Evolutionary conservation across 495 filamentous ascomycete species (phyloP), one percentile per base, ranked within the genome.

Genomic region (Astrocystis sublimbata): DNA sequence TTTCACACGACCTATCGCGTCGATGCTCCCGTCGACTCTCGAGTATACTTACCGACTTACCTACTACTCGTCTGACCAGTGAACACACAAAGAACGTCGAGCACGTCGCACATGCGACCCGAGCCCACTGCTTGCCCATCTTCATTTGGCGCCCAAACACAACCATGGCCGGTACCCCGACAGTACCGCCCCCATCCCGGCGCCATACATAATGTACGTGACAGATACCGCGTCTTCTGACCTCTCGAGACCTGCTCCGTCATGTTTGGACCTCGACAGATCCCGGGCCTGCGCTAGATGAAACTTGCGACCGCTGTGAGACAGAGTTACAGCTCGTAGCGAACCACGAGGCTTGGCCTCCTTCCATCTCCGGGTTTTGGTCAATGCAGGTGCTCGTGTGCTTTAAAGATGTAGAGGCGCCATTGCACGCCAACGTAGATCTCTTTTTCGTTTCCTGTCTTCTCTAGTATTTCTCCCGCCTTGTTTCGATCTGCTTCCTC

Each of bases 381-480:
- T 26, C 43, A 1, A 2, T 24, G 31, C 7, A 6, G 1, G 23
- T 28, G 0, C 3, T 15, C 12, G n/a, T 8, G 35, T 13, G 12
- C 23, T 24, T 45, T 45, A 57, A 33, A 45, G 43, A 30, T 45
- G 45, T 15, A 10, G 12, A 45, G 26, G 40, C 40, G 26, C 54
- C 38, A 21, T 42, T 26, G 35, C 38, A 13, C 38, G 53, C 21
- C 7, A 45, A 7, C 15, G 54, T 57, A 45, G 40, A 33, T 45
- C 40, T 57, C 9, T 57, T 40, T 57, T 57, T 57, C 40, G 24
- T 57, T 57, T 57, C 54, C 45, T 45, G 54, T 57, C 40, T 35
- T 9, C 31, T 52, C 7, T 38, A 19, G 4, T 31, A 4, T 0
- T 42, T 33, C 23, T 13, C 35, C 40, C 26, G 17, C 36, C n/a